A percentile compares a stretch with the other conserved stretches of the same genome.
phyloP scores from a whole-genome alignment of 768 basidiomycete genomes.

The Panaeolus cyanescens region DNA sequence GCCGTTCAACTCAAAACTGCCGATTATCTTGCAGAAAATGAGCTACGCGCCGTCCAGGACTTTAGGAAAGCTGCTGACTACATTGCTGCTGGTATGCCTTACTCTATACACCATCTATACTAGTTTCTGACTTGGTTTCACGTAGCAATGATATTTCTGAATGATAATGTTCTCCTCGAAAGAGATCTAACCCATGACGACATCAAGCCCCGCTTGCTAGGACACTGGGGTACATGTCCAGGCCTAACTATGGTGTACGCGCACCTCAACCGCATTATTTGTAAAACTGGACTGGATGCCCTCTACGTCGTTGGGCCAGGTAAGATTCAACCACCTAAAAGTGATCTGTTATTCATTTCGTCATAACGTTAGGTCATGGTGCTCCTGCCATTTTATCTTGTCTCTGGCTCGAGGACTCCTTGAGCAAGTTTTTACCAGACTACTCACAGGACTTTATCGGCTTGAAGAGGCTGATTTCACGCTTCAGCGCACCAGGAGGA shows the following conservation, averaged over 20 bases:
- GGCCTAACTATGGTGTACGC: constrained; percentile 74
- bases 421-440: constrained; percentile 56
- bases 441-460: constrained; percentile 60
- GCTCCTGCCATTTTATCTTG: constrained; percentile 87
- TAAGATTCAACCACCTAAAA: constrained; percentile 23
- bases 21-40: constrained; percentile 47
- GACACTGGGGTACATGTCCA: constrained; percentile 86
- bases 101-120: neutral
- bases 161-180: constrained; percentile 68
- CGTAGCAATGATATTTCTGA: constrained; percentile 84
- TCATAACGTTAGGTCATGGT: constrained; percentile 72
- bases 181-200: constrained; percentile 59
- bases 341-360: neutral
- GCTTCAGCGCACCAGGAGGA: constrained; percentile 82
- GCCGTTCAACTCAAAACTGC: constrained; percentile 49
- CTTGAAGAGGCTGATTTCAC: constrained; percentile 65
- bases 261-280: constrained; percentile 67
- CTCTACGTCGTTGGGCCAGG: constrained; percentile 85
- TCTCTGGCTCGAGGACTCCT: constrained; percentile 83
- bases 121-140: neutral
- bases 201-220: constrained; percentile 80
- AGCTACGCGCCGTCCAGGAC: constrained; percentile 50
- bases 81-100: constrained; percentile 62
- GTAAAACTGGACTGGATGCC: constrained; percentile 58
- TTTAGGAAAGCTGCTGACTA: constrained; percentile 70